A percentile compares a stretch with the other conserved stretches of the same genome.
These are phyloP conservation scores for Thermomyces lanuginosus DNA, from an alignment of 2,329 filamentous ascomycete species.

Conservation along the genomic window DNA sequence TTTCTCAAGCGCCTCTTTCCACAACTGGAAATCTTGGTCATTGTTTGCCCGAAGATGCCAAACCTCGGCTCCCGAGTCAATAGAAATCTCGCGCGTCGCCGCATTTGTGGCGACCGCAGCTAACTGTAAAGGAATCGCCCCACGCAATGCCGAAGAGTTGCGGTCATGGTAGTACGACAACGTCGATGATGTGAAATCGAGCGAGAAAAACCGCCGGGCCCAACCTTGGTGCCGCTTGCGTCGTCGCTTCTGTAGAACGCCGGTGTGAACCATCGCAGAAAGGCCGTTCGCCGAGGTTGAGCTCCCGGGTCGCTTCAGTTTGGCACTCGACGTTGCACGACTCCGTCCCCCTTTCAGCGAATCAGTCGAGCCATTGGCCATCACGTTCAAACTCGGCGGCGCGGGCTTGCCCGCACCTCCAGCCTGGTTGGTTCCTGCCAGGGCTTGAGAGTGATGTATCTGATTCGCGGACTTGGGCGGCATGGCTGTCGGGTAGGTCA, in stretches of 20 bases:
- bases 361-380: constrained; percentile 34
- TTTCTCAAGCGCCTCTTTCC: constrained; percentile 71
- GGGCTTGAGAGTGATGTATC: constrained; percentile 37
- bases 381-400: constrained; percentile 22
- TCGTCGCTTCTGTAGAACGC: constrained; percentile 72
- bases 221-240: constrained; percentile 89
- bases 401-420: constrained; percentile 5
- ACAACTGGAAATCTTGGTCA: constrained; percentile 69
- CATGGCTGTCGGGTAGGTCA: constrained; percentile 74
- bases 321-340: constrained; percentile 11
- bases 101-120: constrained; percentile 85
- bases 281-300: constrained; percentile 12
- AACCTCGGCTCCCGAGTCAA: constrained; percentile 90
- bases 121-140: constrained; percentile 78
- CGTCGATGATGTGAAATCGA: constrained; percentile 87
- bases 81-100: constrained; percentile 75
- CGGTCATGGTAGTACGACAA: constrained; percentile 93
- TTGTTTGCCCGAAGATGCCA: constrained; percentile 85
- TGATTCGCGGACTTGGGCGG: constrained; percentile 28
- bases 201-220: constrained; percentile 82
- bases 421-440: constrained; percentile 27
- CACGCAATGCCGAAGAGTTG: constrained; percentile 78
- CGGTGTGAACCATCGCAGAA: constrained; percentile 54
- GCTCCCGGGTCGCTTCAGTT: constrained; percentile 10
- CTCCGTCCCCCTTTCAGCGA: constrained; percentile 21